These are phyloP conservation scores for Lactifluus hygrophoroides DNA, from an alignment of 768 basidiomycete species.

Conservation along the genomic window DNA sequence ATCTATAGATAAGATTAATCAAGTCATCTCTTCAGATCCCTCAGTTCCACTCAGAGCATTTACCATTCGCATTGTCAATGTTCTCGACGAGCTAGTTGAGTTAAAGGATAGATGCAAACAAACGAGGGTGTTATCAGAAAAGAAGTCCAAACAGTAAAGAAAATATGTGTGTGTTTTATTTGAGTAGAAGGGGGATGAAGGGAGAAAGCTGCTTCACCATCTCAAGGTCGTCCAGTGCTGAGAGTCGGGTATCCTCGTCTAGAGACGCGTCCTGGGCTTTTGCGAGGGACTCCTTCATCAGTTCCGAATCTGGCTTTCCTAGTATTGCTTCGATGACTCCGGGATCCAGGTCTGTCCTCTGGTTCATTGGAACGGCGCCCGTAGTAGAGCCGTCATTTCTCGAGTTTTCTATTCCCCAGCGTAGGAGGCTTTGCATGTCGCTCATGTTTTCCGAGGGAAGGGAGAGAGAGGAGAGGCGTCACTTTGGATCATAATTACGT, in stretches of 20 bases:
- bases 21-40: not conserved
- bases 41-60: not conserved
- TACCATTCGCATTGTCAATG: conserved; percentile 88
- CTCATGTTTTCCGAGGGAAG: not conserved
- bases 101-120: not conserved
- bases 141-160: not conserved
- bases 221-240: conserved; percentile 77
- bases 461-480: not conserved
- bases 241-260: conserved; percentile 49
- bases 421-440: conserved; percentile 62
- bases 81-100: conserved; percentile 62
- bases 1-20: conserved; percentile 38
- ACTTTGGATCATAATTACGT: conserved; percentile 6
- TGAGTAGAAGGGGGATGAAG: not conserved
- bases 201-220: conserved; percentile 45
- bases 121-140: not conserved
- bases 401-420: conserved; percentile 77
- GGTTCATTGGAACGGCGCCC: conserved; percentile 27
- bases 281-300: conserved; percentile 75
- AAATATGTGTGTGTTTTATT: no score
- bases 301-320: conserved; percentile 71
- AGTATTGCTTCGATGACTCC: conserved; percentile 80
- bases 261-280: conserved; percentile 49
- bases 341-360: conserved; percentile 57
- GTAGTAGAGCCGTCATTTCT: conserved; percentile 27